Conservation (phyloP, 2,329 filamentous ascomycete genomes). For the Nigrospora oryzae region DNA sequence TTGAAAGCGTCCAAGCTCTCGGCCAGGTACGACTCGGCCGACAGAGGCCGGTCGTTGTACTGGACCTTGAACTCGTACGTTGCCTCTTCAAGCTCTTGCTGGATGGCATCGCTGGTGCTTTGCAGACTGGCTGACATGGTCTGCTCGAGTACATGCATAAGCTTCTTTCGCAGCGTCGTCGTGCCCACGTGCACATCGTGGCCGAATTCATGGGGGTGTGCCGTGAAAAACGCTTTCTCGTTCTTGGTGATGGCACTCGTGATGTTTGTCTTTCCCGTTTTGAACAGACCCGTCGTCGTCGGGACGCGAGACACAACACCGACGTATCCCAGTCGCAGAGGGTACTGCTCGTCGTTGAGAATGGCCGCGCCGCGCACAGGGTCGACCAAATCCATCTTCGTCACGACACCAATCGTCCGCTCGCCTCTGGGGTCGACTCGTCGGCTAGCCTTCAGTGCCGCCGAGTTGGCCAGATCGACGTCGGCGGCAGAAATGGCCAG, state of each 20-base stretch:
- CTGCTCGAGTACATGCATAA: constrained; percentile 94
- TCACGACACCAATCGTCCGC: constrained; percentile 95
- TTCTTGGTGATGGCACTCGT: constrained; percentile 77
- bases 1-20: constrained; percentile 96
- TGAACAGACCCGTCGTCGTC: constrained; percentile 64
- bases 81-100: constrained; percentile 90
- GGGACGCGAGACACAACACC: constrained; percentile 87
- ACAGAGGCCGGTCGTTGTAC: constrained; percentile 92
- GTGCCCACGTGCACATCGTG: constrained; percentile 74
- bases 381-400: constrained; percentile 97
- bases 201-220: constrained; percentile 75
- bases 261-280: constrained; percentile 72
- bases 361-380: constrained; percentile 69
- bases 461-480: constrained; percentile 94
- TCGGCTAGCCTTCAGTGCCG: constrained; percentile 79
- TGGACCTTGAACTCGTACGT: constrained; percentile 99
- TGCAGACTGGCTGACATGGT: constrained; percentile 93
- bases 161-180: constrained; percentile 79
- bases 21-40: constrained; percentile 91
- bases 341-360: constrained; percentile 84
- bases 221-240: constrained; percentile 77
- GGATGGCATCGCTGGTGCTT: constrained; percentile 83
- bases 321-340: constrained; percentile 89
- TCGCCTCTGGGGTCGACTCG: constrained; percentile 91
- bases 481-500: constrained; percentile 95